Base-by-base conservation (phyloP, 768 basidiomycete species). In the Pleurotus tuoliensis region DNA sequence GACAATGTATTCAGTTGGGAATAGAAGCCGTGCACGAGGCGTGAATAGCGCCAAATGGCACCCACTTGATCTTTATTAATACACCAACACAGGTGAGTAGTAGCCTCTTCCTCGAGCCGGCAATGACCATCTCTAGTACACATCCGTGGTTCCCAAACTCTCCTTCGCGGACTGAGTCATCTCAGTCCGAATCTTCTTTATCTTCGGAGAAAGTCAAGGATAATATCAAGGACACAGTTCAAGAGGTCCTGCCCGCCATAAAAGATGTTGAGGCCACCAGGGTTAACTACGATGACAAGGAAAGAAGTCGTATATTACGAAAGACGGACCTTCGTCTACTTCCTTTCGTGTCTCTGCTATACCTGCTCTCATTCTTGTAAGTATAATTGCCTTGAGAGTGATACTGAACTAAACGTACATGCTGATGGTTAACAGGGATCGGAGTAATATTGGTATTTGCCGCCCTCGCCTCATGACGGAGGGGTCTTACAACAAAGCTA, bases 261-360 rank as follows among this genome's bases (percentile, higher is more conserved):
- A 44, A 44, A 15, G 41, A 44, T 22, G 30, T 9, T 34, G 41
- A 44, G 13, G n/a, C n/a, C 7, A 44, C n/a, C 41, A 44, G n/a
- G 2, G n/a, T 44, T 5, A 6, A 3, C n/a, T 15, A 7, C 11
- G 41, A 44, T 16, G 41, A 44, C n/a, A 44, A 44, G 15, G 41
- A 44, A 44, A n/a, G 41, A 22, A 44, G 9, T 22, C 41, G 41
- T 22, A 44, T 44, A 6, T 22, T 44, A 3, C 58, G 66, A 16
- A 65, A 63, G 50, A 58, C 65, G 27, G 66, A 67, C 48, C 47
- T 57, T 5, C 55, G 63, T 45, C 27, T 76, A 27, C 65, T 75
- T 20, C 75, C 75, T 47, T 69, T 71, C 58, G 63, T 76, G 18
- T 65, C 70, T 2, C 50, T 75, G 15, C 66, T 76, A 46, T 72